Evolutionary conservation across 495 filamentous ascomycete species (phyloP), one percentile per base, ranked within the genome.

Genomic region (Daldinia concentrica): DNA sequence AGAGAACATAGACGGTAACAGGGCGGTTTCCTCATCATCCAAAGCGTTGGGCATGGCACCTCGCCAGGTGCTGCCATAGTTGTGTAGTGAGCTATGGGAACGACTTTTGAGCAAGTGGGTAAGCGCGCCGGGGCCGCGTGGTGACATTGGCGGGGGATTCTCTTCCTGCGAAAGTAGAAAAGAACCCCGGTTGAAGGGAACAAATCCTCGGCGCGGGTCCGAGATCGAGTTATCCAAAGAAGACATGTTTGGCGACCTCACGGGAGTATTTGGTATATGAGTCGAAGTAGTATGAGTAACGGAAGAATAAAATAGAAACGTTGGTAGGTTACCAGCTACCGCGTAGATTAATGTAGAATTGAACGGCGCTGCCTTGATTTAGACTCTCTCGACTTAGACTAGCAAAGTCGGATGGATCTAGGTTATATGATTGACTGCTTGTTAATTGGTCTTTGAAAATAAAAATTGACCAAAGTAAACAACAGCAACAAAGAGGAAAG

Each of bases 91-190:
- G 24, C 50, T 50, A 62, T 76, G 62, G 9, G 75, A 76, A 43
- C 77, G 75, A 30, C 51, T 76, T 26, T 32, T 67, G 41, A 79
- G 58, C 12, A 79, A 71, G 2, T 74, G 68, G n/a, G 70, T 58
- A 30, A 79, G 72, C 29, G 74, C 57, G 4, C 79, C 68, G 19
- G 75, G 70, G 48, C 79, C 78, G 58, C 74, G 79, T 0, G 78
- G 69, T 15, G 75, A 71, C 43, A 79, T 72, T 30, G 79, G 75
- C n/a, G 59, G 41, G 17, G 72, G 56, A 15, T 54, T 66, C 0
- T 83, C 81, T 24, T 82, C 82, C 43, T 80, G 77, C 6, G 79
- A 74, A 29, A 78, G 64, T 27, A 80, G 67, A 61, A 79, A 79
- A 0, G 78, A 75, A 11, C 71, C 66, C 7, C 74, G 70, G 14